These are phyloP conservation scores for Coemansia sp. DNA, from an alignment of 192 early-diverging fungal species.

Conservation along the genomic window DNA sequence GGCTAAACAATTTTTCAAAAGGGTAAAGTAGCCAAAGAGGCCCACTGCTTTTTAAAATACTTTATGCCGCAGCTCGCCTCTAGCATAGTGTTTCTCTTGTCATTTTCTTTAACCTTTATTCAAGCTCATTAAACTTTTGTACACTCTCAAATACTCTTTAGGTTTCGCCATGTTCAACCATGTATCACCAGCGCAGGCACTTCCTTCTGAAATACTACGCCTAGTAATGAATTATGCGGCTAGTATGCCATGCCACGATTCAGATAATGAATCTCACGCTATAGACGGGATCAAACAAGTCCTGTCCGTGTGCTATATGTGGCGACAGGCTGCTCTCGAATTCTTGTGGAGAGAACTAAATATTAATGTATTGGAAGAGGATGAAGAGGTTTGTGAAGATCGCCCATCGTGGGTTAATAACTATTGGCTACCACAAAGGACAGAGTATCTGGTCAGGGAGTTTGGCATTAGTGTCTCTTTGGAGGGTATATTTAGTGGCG, in stretches of 20 bases:
- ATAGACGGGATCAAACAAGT: neutral
- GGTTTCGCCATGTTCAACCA: neutral
- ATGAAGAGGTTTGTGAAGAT: neutral
- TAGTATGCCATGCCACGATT: neutral
- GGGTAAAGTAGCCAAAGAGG: neutral
- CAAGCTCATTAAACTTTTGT: neutral
- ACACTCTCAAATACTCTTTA: neutral
- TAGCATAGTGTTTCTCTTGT: neutral
- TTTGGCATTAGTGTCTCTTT: neutral
- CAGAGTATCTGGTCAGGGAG: neutral
- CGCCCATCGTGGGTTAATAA: neutral
- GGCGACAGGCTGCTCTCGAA: neutral
- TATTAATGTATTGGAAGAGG: neutral
- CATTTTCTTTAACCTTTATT: neutral
- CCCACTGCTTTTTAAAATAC: too few species aligned
- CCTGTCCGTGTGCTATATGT: neutral
- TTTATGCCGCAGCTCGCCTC: neutral
- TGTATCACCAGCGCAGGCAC: neutral
- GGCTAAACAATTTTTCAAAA: neutral
- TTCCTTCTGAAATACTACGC: neutral
- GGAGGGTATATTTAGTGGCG: neutral
- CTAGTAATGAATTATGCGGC: neutral
- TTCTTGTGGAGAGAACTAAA: neutral
- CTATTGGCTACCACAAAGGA: neutral
- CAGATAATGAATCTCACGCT: too few species aligned